These are phyloP conservation scores for Lentinula aciculospora DNA, from an alignment of 768 basidiomycete species.

Conservation along the genomic window DNA sequence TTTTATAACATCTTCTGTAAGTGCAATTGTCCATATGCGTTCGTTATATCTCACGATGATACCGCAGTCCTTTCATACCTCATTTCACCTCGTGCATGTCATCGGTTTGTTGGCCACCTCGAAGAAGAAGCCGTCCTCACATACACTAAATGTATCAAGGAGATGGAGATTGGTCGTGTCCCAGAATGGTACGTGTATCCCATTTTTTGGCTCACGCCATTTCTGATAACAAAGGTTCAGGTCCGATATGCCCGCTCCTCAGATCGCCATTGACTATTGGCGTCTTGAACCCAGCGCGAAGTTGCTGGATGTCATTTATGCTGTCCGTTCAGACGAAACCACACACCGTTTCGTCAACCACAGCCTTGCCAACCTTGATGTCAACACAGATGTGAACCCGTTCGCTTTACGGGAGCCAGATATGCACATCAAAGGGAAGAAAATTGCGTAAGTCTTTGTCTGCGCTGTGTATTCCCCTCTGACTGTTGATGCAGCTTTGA, in stretches of 20 bases:
- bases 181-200: constrained; percentile 60
- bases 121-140: constrained; percentile 96
- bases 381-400: constrained; percentile 77
- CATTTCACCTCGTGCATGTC: constrained; percentile 67
- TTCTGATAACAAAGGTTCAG: constrained; percentile 23
- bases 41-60: constrained; percentile 1
- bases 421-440: constrained; percentile 77
- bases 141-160: constrained; percentile 80
- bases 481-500: constrained; percentile 46
- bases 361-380: constrained; percentile 82
- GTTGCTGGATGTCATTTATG: constrained; percentile 84
- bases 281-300: constrained; percentile 63
- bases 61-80: constrained; percentile 69
- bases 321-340: constrained; percentile 89
- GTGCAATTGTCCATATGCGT: constrained; percentile 17
- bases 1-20: constrained; percentile 86
- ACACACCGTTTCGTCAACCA: constrained; percentile 97
- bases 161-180: constrained; percentile 75
- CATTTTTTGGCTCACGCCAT: not conserved
- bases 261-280: constrained; percentile 96
- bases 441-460: constrained; percentile 52
- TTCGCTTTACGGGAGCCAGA: constrained; percentile 87
- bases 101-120: constrained; percentile 87
- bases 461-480: constrained; percentile 4
- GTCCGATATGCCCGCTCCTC: constrained; percentile 69